Evolutionary conservation across 2,329 filamentous ascomycete species (phyloP), one percentile per base, ranked within the genome.

Genomic region (Aspergillus udagawae): DNA sequence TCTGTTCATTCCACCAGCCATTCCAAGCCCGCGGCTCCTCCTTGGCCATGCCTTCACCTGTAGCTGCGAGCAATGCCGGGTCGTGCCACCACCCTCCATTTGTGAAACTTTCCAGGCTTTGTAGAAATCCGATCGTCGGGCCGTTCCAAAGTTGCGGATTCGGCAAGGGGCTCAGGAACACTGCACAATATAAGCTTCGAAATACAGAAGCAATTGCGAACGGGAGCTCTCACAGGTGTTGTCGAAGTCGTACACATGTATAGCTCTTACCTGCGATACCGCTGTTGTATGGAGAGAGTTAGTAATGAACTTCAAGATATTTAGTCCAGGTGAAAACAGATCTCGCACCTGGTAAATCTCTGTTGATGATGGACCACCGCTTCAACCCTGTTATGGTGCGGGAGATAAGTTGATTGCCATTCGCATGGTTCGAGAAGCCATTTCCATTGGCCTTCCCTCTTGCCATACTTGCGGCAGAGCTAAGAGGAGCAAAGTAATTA

Each of bases 11-110:
- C 94, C 94, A 99, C 89, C 91, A 97, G 38, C 92, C 92, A 56
- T 89, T 80, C 93, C 93, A 99, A 9, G 84, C 92, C 25, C 86
- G 86, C 45, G 83, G 79, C 73, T 97, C 92, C 75, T 97, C 94
- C 56, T 84, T 84, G 52, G 91, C 90, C 5, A 88, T 72, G 17
- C 94, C 94, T 56, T 91, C 83, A 53, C 94, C 94, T 1, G 92
- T 96, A 1, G 92, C 87, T 10, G 88, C 86, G 25, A 99, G 85
- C 60, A 99, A 92, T 61, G 85, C 86, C 47, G 86, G 84, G 70
- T 97, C 92, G 75, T 99, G 94, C 94, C 94, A 99, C 94, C 94
- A 99, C 61, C 93, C 92, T 63, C 92, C 93, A 64, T 88, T 89
- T 60, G 86, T 79, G 65, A 97, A 90, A 53, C 84, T 81, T 63